Evolutionary conservation across 257 asterid species (phyloP).

Genomic region (Rehmannia glutinosa): DNA sequence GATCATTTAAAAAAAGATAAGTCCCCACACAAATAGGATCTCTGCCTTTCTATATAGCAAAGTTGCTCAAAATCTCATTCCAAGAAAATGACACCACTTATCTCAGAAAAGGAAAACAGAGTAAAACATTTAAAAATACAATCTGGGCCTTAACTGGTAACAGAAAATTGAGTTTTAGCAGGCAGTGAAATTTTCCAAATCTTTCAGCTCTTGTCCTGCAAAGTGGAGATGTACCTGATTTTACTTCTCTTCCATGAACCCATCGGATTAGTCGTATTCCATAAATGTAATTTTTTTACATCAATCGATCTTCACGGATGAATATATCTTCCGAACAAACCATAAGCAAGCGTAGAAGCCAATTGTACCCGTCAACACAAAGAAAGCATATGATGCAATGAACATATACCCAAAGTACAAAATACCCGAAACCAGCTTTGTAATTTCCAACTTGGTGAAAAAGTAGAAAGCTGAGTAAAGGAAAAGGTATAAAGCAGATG

Average conservation of each 20-base stretch:
- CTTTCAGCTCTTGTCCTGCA: slow-evolving; percentile 26
- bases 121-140: slow-evolving; percentile 26
- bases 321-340: slow-evolving; percentile 78
- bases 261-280: not conserved
- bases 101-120: not conserved
- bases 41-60: slow-evolving; percentile 6
- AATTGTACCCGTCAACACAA: slow-evolving; percentile 75
- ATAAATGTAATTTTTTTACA: not conserved
- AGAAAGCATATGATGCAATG: slow-evolving; percentile 79
- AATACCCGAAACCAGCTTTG: slow-evolving; percentile 71
- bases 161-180: slow-evolving; percentile 24
- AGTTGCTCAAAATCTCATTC: slow-evolving; percentile 23
- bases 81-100: slow-evolving; percentile 4
- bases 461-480: slow-evolving; percentile 81
- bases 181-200: slow-evolving; percentile 29
- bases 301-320: slow-evolving; percentile 83
- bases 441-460: slow-evolving; percentile 81
- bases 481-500: slow-evolving; percentile 79
- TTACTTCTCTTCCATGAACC: slow-evolving; percentile 13
- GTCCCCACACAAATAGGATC: slow-evolving; percentile 14
- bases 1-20: not conserved
- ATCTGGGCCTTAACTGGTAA: slow-evolving; percentile 18
- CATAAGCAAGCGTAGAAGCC: slow-evolving; percentile 88
- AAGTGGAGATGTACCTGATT: slow-evolving; percentile 11
- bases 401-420: slow-evolving; percentile 81